Evolutionary conservation across 1,284 basidiomycete species (phyloP), one percentile per base, ranked within the genome.

Genomic region (Cryptococcus wingfieldii): DNA sequence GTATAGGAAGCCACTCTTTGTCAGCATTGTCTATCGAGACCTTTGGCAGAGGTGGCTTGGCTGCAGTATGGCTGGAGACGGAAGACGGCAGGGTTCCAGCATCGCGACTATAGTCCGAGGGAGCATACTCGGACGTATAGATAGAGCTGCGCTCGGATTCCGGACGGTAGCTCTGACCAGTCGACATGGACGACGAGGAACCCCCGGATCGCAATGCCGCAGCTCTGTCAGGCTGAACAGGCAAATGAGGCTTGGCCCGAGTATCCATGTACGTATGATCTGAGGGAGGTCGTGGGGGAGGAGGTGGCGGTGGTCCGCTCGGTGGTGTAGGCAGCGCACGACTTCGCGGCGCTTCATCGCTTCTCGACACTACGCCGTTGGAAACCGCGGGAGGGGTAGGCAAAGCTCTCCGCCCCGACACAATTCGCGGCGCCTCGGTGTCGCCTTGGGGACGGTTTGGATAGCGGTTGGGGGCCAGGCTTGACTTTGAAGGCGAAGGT

Each of bases 1-100:
- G 44, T 9, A 62, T 56, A 4, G 57, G 60, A 16, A 60, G 43
- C 55, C 59, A 56, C 38, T 56, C 56, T 28, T 60, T 53, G 28
- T 52, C 52, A 9, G 41, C 39, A 16, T 39, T 50, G 19, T 34
- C 31, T 3, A 34, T n/a, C 25, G 39, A 25, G 8, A 45, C 10
- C 34, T 51, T 51, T 10, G 53, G 54, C 5, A 48, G 39, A 13
- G 47, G 42, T 23, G 46, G 42, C 16, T 12, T 53, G 7, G 52
- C 54, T 10, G 47, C 14, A 34, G 47, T 19, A 19, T 44, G 42
- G 42, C 42, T 18, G 18, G 42, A 25, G 18, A 42, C 16, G 19
- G 39, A 42, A n/a, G 39, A 19, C 42, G 31, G 31, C 10, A 34
- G 31, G 10, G 31, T 34, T 10, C 31, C 31, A 6, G 10, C 31